A percentile compares a stretch with the other conserved stretches of the same genome.
Conservation (phyloP, 1,284 basidiomycete genomes). For the Moniliophthora roreri region DNA sequence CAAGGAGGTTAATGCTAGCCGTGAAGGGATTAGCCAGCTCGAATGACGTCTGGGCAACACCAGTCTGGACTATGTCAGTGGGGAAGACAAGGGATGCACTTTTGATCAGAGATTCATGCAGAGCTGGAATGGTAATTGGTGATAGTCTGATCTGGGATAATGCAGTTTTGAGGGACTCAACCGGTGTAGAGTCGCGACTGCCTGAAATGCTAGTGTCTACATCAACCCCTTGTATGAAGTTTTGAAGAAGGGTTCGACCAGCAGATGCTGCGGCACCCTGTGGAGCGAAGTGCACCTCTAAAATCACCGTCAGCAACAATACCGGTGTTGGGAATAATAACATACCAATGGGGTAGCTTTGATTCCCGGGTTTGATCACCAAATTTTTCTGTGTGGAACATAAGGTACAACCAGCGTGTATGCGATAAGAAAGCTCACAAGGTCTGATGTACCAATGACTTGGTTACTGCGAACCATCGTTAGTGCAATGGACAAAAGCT, state of each 20-base stretch:
- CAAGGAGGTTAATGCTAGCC: constrained; percentile 67
- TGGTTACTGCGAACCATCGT: constrained; percentile 35
- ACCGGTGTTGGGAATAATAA: background rate
- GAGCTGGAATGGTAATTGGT: constrained; percentile 66
- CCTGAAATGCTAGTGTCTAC: constrained; percentile 63
- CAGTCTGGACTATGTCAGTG: constrained; percentile 55
- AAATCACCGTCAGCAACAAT: constrained; percentile 7
- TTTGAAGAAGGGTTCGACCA: constrained; percentile 64
- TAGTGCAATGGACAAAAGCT: background rate
- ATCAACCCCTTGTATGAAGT: constrained; percentile 68
- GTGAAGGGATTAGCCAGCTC: constrained; percentile 74
- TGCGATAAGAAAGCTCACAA: constrained; percentile 38
- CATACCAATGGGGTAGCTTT: constrained; percentile 52
- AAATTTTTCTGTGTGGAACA: constrained; percentile 43
- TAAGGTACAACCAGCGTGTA: constrained; percentile 15
- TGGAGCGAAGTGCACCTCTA: constrained; percentile 67
- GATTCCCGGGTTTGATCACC: constrained; percentile 55
- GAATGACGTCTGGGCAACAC: constrained; percentile 56
- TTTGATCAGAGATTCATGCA: constrained; percentile 65
- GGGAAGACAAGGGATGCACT: constrained; percentile 58
- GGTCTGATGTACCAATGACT: constrained; percentile 59
- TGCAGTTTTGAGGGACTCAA: constrained; percentile 65
- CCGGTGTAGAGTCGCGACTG: constrained; percentile 56
- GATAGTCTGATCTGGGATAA: constrained; percentile 62
- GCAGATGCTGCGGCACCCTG: constrained; percentile 54